A percentile compares a stretch with the other conserved stretches of the same genome.
Conservation (phyloP, 2,329 filamentous ascomycete species). For the Thelonectria blattea region DNA sequence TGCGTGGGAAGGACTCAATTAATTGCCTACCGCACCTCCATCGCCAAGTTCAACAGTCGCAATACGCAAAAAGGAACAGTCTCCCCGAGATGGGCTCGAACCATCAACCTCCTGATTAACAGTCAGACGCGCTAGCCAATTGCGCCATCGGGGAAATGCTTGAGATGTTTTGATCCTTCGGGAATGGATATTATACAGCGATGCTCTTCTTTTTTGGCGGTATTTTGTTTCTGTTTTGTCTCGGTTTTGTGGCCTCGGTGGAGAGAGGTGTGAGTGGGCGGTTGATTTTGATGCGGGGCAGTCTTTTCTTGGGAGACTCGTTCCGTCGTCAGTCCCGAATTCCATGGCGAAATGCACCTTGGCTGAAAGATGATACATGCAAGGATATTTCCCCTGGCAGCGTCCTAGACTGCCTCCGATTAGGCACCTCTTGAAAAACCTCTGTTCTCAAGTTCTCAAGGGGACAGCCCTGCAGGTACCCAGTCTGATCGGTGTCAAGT, state of each 20-base stretch:
- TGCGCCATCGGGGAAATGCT: constrained; percentile 45
- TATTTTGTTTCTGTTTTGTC: background rate
- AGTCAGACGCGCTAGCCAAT: constrained; percentile 67
- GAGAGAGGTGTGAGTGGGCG: background rate
- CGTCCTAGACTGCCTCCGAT: too few relatives aligned
- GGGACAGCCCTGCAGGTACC: too few relatives aligned
- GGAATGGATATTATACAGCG: background rate
- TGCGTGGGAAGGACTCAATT: too few relatives aligned
- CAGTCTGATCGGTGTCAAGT: too few relatives aligned
- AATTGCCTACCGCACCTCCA: background rate
- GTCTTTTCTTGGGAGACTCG: background rate
- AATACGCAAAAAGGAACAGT: background rate
- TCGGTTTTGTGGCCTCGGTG: background rate
- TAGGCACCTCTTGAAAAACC: too few relatives aligned
- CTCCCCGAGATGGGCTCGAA: constrained; percentile 18
- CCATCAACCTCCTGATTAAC: constrained; percentile 46
- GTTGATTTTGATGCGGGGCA: background rate
- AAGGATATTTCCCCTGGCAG: too few relatives aligned
- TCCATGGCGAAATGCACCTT: background rate
- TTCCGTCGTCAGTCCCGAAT: background rate
- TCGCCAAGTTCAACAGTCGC: background rate
- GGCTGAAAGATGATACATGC: too few relatives aligned
- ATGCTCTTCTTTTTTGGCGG: background rate
- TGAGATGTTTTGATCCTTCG: background rate
- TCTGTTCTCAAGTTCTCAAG: too few relatives aligned